These are phyloP conservation scores for Heritiera fomes DNA, from an alignment of 345 rosid species.

Conservation along the genomic window DNA sequence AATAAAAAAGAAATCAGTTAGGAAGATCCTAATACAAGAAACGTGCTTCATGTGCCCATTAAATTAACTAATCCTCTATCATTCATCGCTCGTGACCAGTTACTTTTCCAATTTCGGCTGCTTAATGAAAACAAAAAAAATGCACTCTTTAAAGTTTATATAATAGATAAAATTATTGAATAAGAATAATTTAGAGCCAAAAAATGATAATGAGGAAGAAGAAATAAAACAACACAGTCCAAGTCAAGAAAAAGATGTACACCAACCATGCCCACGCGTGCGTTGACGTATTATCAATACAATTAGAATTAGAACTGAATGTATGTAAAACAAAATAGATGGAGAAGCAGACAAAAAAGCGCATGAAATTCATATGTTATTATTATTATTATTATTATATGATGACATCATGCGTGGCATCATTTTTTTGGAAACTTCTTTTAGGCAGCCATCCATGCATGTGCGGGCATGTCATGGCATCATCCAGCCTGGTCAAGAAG, in stretches of 20 bases:
- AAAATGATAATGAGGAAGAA: too few species aligned
- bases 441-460: constrained; percentile 17
- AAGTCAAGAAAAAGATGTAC: too few species aligned
- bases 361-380: neutral
- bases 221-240: too few species aligned
- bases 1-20: neutral
- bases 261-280: too few species aligned
- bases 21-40: neutral
- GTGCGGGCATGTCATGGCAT: neutral
- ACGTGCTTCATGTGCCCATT: neutral
- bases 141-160: too few species aligned
- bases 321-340: neutral
- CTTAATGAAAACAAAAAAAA: neutral
- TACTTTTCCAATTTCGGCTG: neutral
- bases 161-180: neutral
- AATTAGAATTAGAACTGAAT: too few species aligned
- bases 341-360: neutral
- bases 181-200: neutral
- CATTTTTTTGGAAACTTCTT: neutral
- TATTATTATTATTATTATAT: too few species aligned
- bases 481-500: too few species aligned
- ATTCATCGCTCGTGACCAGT: neutral
- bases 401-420: constrained; percentile 17
- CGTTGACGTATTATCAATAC: too few species aligned
- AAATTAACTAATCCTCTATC: neutral